Evolutionary conservation across 1,139 yeast species (phyloP).

Genomic region (Candida tetrigidarum): DNA sequence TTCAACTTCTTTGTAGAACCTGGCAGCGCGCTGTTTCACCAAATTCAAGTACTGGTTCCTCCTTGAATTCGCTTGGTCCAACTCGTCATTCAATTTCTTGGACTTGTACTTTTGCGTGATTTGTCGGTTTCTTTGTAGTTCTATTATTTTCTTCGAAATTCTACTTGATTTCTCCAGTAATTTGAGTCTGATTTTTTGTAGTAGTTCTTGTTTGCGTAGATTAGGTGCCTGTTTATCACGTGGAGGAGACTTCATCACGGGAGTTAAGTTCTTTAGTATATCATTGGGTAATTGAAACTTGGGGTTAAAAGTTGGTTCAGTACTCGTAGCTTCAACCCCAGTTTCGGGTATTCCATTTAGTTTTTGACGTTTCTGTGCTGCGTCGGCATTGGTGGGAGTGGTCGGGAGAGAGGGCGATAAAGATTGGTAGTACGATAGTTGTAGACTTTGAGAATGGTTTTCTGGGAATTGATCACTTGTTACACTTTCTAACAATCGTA

Average conservation of each 20-base stretch:
- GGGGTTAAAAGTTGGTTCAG: slow-evolving; percentile 7
- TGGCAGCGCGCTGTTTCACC: slow-evolving; percentile 21
- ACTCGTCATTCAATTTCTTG: slow-evolving; percentile 16
- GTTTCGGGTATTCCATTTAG: not conserved
- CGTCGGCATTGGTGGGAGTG: not conserved
- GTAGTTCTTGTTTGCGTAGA: slow-evolving; percentile 9
- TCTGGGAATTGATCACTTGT: not conserved
- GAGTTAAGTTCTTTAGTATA: slow-evolving; percentile 25
- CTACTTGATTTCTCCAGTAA: slow-evolving; percentile 19
- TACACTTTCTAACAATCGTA: not conserved
- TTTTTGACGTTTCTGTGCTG: slow-evolving; percentile 3
- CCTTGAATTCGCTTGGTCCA: slow-evolving; percentile 23
- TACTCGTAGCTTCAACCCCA: not conserved
- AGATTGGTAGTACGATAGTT: not conserved
- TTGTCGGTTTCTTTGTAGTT: slow-evolving; percentile 18
- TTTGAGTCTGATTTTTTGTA: slow-evolving; percentile 13
- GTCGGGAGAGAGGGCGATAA: too few relatives aligned
- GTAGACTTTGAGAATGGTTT: not conserved
- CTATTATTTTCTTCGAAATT: slow-evolving; percentile 19
- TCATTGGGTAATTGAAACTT: slow-evolving; percentile 22
- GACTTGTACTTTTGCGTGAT: slow-evolving; percentile 13
- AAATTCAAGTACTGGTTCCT: slow-evolving; percentile 21
- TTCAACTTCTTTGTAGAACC: slow-evolving; percentile 10
- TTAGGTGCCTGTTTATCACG: slow-evolving; percentile 10
- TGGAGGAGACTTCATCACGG: slow-evolving; percentile 17